Evolutionary conservation across 306 rosid genomes (phyloP), one percentile per base, ranked within the genome.

Genomic region (Nissolia schottii): DNA sequence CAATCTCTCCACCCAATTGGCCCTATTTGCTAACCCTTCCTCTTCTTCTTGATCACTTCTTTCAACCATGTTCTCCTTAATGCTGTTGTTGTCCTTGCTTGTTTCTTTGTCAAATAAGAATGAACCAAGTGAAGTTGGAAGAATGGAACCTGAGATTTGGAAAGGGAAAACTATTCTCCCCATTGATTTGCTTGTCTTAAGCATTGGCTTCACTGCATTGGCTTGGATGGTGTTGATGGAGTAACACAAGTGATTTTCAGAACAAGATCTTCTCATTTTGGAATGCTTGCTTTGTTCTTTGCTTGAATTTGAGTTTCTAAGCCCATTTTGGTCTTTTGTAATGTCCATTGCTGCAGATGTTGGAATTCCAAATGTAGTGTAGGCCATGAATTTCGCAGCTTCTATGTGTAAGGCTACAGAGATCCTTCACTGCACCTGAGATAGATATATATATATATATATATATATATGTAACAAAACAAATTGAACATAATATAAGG

Each of bases 1-100:
- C 48, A 91, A 85, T 78, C 98, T 91, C 84, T 87, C 92, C n/a
- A 93, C 79, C 96, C 98, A 91, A 43, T 89, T 93, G 22, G 91
- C 86, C 81, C 94, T 87, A 74, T 84, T 82, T 15, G n/a, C 40
- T 75, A 58, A 69, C 80, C n/a, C n/a, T n/a, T n/a, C n/a, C 25
- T 82, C 87, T 37, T 70, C 97, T 66, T 61, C n/a, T n/a, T n/a
- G n/a, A n/a, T n/a, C 77, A 29, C 41, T 15, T 5, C 56, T 38
- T 50, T 68, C 83, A 56, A 37, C 80, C 19, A 10, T 57, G 66
- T 50, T 76, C 61, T 80, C 87, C 77, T 73, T 81, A 66, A 32
- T 16, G 40, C 14, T 18, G 13, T 38, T 37, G 43, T 8, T 67
- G 22, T 77, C 85, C 83, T 74, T 80, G 35, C 88, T 73, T 24